phyloP scores from a whole-genome alignment of 257 asterid species.

The Solanum bulbocastanum region DNA sequence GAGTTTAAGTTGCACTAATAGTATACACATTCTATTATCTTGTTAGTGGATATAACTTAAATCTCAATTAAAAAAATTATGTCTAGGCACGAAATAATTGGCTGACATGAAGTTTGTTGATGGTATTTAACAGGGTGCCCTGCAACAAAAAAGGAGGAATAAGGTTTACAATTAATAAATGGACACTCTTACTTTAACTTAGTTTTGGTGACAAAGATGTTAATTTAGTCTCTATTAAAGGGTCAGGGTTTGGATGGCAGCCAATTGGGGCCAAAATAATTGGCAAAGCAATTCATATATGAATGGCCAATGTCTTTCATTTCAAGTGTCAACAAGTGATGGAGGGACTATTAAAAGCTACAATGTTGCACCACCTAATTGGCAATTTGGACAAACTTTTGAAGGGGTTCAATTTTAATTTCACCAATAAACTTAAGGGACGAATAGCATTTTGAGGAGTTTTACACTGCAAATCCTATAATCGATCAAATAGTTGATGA shows the following conservation, averaged over 20 bases:
- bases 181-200: slow-evolving; percentile 57
- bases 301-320: slow-evolving; percentile 8
- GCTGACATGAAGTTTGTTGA: background rate
- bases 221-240: slow-evolving; percentile 37
- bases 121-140: slow-evolving; percentile 13
- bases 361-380: slow-evolving; percentile 26
- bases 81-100: no score
- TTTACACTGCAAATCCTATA: background rate
- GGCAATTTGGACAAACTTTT: slow-evolving; percentile 61
- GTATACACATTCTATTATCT: no score
- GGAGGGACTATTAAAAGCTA: slow-evolving; percentile 39
- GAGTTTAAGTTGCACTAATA: no score
- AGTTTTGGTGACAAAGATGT: slow-evolving; percentile 38
- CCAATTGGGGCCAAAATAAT: slow-evolving; percentile 52
- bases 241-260: slow-evolving; percentile 44
- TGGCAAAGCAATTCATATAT: slow-evolving; percentile 55
- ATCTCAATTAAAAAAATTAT: no score
- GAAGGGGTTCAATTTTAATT: slow-evolving; percentile 39
- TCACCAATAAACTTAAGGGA: background rate
- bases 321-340: slow-evolving; percentile 39
- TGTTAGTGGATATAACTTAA: no score
- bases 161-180: slow-evolving; percentile 39
- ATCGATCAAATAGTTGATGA: background rate
- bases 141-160: slow-evolving; percentile 47
- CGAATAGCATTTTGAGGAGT: background rate